Evolutionary conservation across 2,329 filamentous ascomycete genomes (phyloP).

Genomic region (Scytalidium sp.): DNA sequence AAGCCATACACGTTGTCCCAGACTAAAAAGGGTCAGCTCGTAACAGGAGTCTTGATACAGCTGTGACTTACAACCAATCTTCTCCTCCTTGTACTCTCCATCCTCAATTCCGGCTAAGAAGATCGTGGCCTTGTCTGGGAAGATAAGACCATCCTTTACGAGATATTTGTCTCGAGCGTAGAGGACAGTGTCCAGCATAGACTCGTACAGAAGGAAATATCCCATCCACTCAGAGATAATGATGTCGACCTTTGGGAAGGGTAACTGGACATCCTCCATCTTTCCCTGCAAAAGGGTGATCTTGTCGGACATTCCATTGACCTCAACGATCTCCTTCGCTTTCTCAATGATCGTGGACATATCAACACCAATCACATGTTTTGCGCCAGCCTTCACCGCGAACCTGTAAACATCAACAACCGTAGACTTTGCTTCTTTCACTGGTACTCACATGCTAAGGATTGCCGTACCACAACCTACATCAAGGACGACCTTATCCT

Average conservation of each 20-base stretch:
- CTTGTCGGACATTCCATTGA: conserved; percentile 90
- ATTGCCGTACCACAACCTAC: conserved; percentile 97
- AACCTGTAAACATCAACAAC: conserved; percentile 61
- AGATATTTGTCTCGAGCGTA: conserved; percentile 95
- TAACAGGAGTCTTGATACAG: neutral
- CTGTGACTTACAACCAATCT: conserved; percentile 84
- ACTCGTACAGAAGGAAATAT: conserved; percentile 98
- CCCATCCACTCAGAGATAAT: conserved; percentile 99
- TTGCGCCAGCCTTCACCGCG: conserved; percentile 90
- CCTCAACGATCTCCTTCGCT: conserved; percentile 88
- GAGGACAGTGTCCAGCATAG: conserved; percentile 97
- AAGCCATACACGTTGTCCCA: conserved; percentile 99
- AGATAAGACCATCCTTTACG: conserved; percentile 82
- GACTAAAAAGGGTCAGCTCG: conserved; percentile 55
- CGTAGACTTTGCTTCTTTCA: neutral
- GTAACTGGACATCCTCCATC: conserved; percentile 97
- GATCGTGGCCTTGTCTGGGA: conserved; percentile 98
- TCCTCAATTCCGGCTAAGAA: conserved; percentile 97
- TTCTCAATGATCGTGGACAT: conserved; percentile 99
- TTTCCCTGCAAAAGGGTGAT: conserved; percentile 98
- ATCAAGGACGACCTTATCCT: conserved; percentile 91
- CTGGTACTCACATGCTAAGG: conserved; percentile 81
- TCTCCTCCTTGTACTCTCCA: conserved; percentile 99
- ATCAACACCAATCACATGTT: conserved; percentile 98
- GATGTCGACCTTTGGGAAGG: conserved; percentile 95